A percentile compares a stretch with the other conserved stretches of the same genome.
phyloP scores from a whole-genome alignment of 495 filamentous ascomycete genomes.

The Parmelia sp. region DNA sequence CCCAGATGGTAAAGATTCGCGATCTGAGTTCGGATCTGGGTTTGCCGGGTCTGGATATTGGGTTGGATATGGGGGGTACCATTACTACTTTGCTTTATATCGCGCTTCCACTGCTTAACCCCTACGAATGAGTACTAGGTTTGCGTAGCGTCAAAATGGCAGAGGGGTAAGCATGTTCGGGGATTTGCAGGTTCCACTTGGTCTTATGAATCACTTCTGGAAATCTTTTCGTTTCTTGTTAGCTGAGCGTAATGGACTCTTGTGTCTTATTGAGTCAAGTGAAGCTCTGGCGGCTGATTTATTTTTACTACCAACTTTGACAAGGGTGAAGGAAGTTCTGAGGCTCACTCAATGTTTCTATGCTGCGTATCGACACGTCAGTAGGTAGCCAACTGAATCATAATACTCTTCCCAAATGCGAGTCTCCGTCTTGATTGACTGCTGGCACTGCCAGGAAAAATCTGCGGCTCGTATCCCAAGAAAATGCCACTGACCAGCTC shows the following conservation, averaged over 20 bases:
- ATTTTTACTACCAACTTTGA: background rate
- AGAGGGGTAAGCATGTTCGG: background rate
- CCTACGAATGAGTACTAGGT: background rate
- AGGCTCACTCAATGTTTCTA: background rate
- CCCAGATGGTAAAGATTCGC: background rate
- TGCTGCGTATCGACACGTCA: background rate
- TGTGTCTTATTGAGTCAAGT: background rate
- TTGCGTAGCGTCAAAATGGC: background rate
- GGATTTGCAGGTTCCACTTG: background rate
- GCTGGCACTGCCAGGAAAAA: background rate
- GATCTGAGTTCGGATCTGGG: background rate
- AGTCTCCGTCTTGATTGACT: background rate
- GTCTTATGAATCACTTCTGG: background rate
- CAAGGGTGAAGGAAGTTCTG: background rate
- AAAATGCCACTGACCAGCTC: too few species aligned
- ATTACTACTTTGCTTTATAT: background rate
- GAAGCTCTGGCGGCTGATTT: too few species aligned
- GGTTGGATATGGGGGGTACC: background rate
- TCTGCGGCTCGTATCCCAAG: too few species aligned
- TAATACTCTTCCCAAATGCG: background rate
- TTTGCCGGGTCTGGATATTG: background rate
- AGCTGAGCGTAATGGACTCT: background rate
- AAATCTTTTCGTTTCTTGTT: background rate
- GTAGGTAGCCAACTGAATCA: background rate
- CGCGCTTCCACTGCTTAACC: background rate